Conservation (phyloP, 1,284 basidiomycete genomes). For the Omphalotus olearius region DNA sequence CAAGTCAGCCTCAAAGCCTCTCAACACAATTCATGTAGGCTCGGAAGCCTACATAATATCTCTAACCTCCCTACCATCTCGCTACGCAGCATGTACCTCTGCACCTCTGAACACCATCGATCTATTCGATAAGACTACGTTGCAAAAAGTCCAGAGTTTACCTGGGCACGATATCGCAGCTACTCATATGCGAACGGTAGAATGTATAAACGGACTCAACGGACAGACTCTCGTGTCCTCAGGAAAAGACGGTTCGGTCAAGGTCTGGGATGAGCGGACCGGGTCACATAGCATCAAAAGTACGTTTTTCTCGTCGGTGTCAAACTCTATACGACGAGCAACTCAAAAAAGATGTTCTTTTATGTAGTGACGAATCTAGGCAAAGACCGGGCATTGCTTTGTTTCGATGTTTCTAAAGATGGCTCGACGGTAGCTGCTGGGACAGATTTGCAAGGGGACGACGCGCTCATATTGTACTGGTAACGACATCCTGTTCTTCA, state of each 20-base stretch:
- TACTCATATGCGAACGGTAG: conserved; percentile 43
- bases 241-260: conserved; percentile 61
- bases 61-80: background rate
- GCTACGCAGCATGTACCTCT: conserved; percentile 13
- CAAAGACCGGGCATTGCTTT: conserved; percentile 45
- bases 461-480: conserved; percentile 73
- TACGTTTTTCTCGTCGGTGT: conserved; percentile 29
- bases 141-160: conserved; percentile 39
- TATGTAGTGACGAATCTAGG: conserved; percentile 45
- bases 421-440: conserved; percentile 68
- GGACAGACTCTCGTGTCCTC: conserved; percentile 48
- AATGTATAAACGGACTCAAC: conserved; percentile 23
- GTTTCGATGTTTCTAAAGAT: conserved; percentile 64
- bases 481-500: conserved; percentile 22
- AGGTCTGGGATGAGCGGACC: conserved; percentile 66
- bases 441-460: conserved; percentile 63
- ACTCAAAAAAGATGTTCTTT: conserved; percentile 43
- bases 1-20: conserved; percentile 11
- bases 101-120: conserved; percentile 44
- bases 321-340: conserved; percentile 1
- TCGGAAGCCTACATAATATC: conserved; percentile 1
- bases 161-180: conserved; percentile 51
- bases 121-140: conserved; percentile 54
- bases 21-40: background rate
- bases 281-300: conserved; percentile 51